Evolutionary conservation across 371 early-diverging fungal species (phyloP).

Genomic region (Saksenaea oblongispora): DNA sequence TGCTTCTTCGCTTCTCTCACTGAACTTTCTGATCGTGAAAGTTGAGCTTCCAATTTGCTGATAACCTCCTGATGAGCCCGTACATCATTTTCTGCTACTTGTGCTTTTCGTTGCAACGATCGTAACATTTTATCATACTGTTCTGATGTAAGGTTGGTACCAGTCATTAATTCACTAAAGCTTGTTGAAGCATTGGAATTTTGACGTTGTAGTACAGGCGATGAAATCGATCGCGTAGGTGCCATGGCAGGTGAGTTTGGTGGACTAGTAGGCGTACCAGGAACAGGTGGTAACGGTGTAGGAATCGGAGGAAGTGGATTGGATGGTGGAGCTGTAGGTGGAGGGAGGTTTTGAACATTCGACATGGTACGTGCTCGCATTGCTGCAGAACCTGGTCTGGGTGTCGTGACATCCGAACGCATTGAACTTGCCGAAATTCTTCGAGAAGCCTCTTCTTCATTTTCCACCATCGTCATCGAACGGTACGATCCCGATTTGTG

Average conservation of each 20-base stretch:
- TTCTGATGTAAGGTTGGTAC: constrained; percentile 33
- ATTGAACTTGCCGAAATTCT: constrained; percentile 21
- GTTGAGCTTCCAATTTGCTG: constrained; percentile 41
- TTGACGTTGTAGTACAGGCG: constrained; percentile 17
- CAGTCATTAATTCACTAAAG: constrained; percentile 24
- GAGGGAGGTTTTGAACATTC: constrained; percentile 23
- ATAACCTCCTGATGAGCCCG: constrained; percentile 47
- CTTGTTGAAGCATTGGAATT: constrained; percentile 23
- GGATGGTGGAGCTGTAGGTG: constrained; percentile 50
- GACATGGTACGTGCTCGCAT: constrained; percentile 19
- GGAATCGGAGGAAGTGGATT: constrained; percentile 55
- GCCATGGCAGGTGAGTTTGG: constrained; percentile 8
- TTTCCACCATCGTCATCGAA: constrained; percentile 17
- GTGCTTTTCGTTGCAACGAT: constrained; percentile 47
- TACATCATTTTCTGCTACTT: constrained; percentile 42
- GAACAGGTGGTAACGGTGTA: constrained; percentile 31
- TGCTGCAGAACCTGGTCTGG: constrained; percentile 14
- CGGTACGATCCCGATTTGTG: constrained; percentile 38
- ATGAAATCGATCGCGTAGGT: neutral
- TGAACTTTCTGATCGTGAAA: constrained; percentile 39
- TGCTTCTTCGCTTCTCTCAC: constrained; percentile 44
- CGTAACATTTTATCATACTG: constrained; percentile 51
- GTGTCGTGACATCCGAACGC: constrained; percentile 17
- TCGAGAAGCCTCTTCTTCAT: constrained; percentile 8
- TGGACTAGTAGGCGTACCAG: constrained; percentile 11